Conservation (phyloP, 2,329 filamentous ascomycete genomes). For the Penicillium sp. region DNA sequence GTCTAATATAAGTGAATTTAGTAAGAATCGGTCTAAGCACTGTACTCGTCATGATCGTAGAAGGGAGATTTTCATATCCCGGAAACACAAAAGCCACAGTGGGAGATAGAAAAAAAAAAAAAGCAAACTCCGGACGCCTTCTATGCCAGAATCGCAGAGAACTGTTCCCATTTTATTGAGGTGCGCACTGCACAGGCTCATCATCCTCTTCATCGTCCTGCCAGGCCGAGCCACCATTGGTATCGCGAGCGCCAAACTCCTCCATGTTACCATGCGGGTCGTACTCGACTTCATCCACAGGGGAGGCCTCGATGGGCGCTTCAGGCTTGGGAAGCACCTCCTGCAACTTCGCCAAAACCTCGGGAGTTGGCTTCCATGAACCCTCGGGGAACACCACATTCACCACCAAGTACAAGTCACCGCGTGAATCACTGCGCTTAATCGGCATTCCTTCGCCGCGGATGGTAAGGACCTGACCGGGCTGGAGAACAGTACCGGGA, state of each 20-base stretch:
- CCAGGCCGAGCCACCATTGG: neutral
- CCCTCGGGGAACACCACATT: constrained; percentile 87
- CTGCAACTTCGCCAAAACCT: constrained; percentile 67
- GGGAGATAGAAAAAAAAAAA: neutral
- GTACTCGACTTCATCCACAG: constrained; percentile 84
- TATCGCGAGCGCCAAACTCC: neutral
- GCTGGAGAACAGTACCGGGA: constrained; percentile 77
- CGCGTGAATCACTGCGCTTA: constrained; percentile 79
- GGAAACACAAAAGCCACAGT: constrained; percentile 1
- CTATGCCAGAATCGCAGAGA: constrained; percentile 25
- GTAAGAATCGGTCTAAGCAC: constrained; percentile 1
- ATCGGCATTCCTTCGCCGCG: constrained; percentile 90
- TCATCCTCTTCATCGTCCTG: constrained; percentile 4
- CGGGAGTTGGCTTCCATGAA: constrained; percentile 75
- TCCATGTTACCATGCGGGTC: constrained; percentile 45
- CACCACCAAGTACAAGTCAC: constrained; percentile 84
- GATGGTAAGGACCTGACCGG: constrained; percentile 82
- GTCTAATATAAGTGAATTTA: neutral
- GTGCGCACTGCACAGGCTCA: constrained; percentile 1
- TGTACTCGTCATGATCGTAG: constrained; percentile 14
- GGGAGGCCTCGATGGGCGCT: constrained; percentile 64
- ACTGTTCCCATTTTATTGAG: neutral
- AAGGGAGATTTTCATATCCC: constrained; percentile 11
- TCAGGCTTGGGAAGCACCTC: constrained; percentile 71
- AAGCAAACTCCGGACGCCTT: constrained; percentile 28